Percentiles rank a stretch among this genome's conserved stretches.
Evolutionary conservation across 148 eudicot species (phyloP).

Genomic region (Tetragonia tetragonoides): DNA sequence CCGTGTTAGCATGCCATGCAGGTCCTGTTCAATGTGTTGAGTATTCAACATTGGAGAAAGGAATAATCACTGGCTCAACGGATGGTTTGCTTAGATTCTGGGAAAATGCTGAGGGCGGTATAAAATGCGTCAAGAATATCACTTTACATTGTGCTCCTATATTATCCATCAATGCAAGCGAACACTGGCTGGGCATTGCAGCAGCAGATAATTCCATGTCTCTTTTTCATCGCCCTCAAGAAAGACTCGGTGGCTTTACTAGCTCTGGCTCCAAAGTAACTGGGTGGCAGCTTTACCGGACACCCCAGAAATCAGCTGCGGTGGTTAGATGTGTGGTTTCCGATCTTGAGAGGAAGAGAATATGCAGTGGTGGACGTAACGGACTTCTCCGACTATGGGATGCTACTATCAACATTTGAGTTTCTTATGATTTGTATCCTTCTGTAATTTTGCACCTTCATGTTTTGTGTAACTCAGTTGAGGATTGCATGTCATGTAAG

Average conservation of each 20-base stretch:
- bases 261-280: constrained; percentile 63
- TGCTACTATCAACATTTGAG: constrained; percentile 85
- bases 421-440: not conserved
- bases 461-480: too few relatives aligned
- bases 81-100: constrained; percentile 91
- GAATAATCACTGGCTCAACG: constrained; percentile 85
- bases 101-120: constrained; percentile 85
- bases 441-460: constrained; percentile 14
- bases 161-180: constrained; percentile 79
- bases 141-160: constrained; percentile 71
- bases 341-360: constrained; percentile 95
- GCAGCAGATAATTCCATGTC: constrained; percentile 99
- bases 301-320: constrained; percentile 85
- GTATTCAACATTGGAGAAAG: constrained; percentile 74
- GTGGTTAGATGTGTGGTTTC: constrained; percentile 83
- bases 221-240: constrained; percentile 83
- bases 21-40: constrained; percentile 84
- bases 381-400: constrained; percentile 94
- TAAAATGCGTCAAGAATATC: constrained; percentile 78
- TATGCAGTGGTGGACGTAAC: constrained; percentile 92
- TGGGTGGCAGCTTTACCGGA: constrained; percentile 97
- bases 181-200: constrained; percentile 92
- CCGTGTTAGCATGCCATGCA: constrained; percentile 88
- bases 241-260: constrained; percentile 72
- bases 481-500: too few relatives aligned